Base-by-base conservation (phyloP, 2,329 filamentous ascomycete species). In the Helotiales sp. region DNA sequence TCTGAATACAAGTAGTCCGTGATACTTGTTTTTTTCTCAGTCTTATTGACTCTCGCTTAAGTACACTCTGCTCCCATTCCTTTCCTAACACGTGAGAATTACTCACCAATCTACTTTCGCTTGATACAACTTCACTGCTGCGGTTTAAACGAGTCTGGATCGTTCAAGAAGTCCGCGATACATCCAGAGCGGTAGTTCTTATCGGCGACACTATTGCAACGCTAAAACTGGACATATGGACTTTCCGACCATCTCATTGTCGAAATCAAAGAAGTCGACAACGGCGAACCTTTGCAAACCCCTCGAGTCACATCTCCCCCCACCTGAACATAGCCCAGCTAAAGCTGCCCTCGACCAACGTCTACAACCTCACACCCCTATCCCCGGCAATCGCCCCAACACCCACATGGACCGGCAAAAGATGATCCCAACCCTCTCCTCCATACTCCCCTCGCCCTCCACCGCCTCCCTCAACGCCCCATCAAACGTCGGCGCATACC, bases 401-500 rank as follows among this genome's bases (percentile, higher is more conserved):
- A 5, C 79, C 83, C 64, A 90, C 79, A 75, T 87, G 81, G 22
- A 89, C 82, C 0, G 88, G 88, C 66, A 89, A 75, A 61, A 89
- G 74, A 79, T 89, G 87, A 47, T 90, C 71, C 75, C 77, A 74
- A 80, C 80, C 63, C 80, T 78, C 66, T 79, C 79, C 45, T 77
- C 80, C 8, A 80, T 79, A 63, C 78, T 74, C 1, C 57, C 57
- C 24, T 60, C 79, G 69, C 81, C 74, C 75, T 86, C 66, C 15
- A 73, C 73, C 4, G 86, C 86, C 26, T 87, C 82, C 69, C 86
- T 85, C 50, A 91, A 77, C 2, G 86, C 84, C 59, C 84, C 82
- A 63, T 91, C 84, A 72, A 90, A 91, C 30, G 84, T 87, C 24
- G 83, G 82, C 1, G 86, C 80, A 73, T 91, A 92, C 2, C 87